phyloP scores from a whole-genome alignment of 257 asterid genomes.

The Solanum chilense region DNA sequence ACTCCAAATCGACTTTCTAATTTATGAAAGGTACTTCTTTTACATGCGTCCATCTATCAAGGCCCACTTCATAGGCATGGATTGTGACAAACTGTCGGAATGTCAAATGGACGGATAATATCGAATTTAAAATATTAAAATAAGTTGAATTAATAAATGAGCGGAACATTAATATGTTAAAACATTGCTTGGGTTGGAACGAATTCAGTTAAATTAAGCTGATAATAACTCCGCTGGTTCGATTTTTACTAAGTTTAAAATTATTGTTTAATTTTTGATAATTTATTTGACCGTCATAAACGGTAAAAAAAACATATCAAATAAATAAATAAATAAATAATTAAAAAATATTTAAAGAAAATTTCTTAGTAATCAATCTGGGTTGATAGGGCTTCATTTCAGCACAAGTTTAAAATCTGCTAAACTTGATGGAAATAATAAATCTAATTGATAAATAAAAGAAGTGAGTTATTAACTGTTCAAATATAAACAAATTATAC shows the following conservation, averaged over 20 bases:
- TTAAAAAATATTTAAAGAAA: too few relatives aligned
- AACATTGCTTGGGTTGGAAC: neutral
- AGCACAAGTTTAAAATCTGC: neutral
- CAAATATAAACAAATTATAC: neutral
- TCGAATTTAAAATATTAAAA: too few relatives aligned
- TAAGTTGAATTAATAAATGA: too few relatives aligned
- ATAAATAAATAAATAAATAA: too few relatives aligned
- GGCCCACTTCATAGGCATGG: neutral
- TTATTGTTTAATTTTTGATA: too few relatives aligned
- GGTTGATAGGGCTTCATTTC: neutral
- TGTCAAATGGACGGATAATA: neutral
- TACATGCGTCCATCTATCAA: neutral
- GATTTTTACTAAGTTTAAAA: too few relatives aligned
- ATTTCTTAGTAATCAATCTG: neutral
- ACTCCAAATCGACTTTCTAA: neutral
- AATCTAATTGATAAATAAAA: too few relatives aligned
- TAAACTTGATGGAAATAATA: neutral
- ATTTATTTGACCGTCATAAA: neutral
- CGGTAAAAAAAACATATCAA: neutral
- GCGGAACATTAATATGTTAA: too few relatives aligned
- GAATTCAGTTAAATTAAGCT: neutral
- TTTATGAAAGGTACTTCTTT: neutral
- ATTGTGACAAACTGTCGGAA: neutral
- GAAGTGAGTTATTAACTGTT: neutral
- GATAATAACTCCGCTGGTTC: neutral